Evolutionary conservation across 306 rosid genomes (phyloP).

Genomic region (Canavalia ensiformis): DNA sequence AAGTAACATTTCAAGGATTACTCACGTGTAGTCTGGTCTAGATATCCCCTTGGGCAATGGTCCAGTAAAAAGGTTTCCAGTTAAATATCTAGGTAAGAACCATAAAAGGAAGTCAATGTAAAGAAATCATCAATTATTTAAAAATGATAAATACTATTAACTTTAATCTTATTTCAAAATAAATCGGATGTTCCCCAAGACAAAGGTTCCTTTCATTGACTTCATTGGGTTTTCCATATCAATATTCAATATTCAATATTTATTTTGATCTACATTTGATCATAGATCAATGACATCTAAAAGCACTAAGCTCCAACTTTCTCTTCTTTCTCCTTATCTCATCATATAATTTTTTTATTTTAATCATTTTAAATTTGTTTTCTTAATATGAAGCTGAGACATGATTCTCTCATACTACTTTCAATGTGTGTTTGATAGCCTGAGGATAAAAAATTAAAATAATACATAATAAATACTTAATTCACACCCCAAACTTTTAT

Average conservation of each 20-base stretch:
- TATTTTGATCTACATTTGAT: neutral
- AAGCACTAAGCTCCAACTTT: neutral
- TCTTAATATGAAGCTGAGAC: neutral
- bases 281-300: neutral
- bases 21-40: constrained; percentile 56
- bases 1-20: constrained; percentile 39
- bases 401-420: neutral
- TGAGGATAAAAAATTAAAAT: too few relatives aligned
- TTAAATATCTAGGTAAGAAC: constrained; percentile 62
- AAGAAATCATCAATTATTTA: neutral
- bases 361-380: neutral
- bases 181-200: neutral
- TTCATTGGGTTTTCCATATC: neutral
- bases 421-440: too few relatives aligned
- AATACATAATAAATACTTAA: too few relatives aligned
- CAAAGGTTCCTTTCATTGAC: neutral
- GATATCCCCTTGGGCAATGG: constrained; percentile 60
- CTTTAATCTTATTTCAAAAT: neutral
- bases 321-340: neutral
- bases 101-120: constrained; percentile 28
- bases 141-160: neutral
- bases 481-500: too few relatives aligned
- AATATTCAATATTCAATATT: too few relatives aligned
- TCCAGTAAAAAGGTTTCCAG: constrained; percentile 76
- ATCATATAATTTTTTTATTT: neutral